Evolutionary conservation across 768 basidiomycete species (phyloP), one percentile per base, ranked within the genome.

Genomic region (Paxillus involutus): DNA sequence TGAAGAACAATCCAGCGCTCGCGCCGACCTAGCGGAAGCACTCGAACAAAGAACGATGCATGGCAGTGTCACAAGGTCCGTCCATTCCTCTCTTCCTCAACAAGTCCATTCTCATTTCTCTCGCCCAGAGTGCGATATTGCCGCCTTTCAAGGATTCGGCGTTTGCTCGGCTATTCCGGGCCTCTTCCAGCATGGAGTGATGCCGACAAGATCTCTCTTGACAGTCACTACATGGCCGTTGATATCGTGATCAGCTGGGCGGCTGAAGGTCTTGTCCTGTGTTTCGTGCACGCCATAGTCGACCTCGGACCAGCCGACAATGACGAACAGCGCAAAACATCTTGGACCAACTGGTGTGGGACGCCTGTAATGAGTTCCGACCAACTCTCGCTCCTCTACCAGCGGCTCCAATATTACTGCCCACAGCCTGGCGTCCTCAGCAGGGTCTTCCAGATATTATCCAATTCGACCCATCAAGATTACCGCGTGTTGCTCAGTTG

Each of bases 161-260:
- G 84, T 56, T 66, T 80, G 50, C 79, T 94, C n/a, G 91, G 90
- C 41, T 80, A 85, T 70, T 69, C 76, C 17, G 87, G 83, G 0
- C 79, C 82, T 12, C 65, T 67, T 39, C 70, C 75, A 19, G 67
- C 76, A 7, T 91, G 86, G 82, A 66, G 72, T 33, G 85, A 87
- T 55, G 84, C 79, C 7, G 84, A 89, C 60, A 88, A 86, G 71
- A 77, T 87, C 58, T 77, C 82, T 11, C 63, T 84, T 16, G 89
- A 94, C 75, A 71, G 74, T 29, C 75, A 91, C 65, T 94, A 92
- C 70, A 86, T 93, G 83, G 85, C 86, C 6, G 87, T 90, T 55
- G 91, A 94, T 72, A 84, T 94, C 63, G 91, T 93, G 63, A 88
- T 92, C 66, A 94, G 92, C 71, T 89, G 86, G 83, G 91, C 89